Percentiles rank a stretch among this genome's conserved stretches.
These are phyloP conservation scores for Sistotremastrum suecicum DNA, from an alignment of 768 basidiomycete species.

Conservation along the genomic window DNA sequence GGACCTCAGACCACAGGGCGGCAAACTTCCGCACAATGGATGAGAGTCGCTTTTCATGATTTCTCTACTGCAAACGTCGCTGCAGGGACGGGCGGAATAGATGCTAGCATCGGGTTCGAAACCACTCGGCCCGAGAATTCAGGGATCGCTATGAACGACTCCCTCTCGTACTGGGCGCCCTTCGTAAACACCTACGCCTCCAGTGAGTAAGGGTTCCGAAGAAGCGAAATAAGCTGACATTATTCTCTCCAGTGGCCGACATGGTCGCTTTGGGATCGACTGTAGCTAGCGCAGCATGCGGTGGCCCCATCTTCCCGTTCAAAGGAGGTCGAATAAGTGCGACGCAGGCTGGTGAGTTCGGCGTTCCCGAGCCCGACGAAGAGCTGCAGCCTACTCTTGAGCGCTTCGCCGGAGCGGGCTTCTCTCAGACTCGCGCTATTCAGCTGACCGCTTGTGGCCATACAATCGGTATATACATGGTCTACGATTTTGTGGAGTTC, in stretches of 20 bases:
- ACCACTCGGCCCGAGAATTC: slow-evolving; percentile 29
- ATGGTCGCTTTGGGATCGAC: slow-evolving; percentile 26
- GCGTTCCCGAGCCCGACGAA: slow-evolving; percentile 26
- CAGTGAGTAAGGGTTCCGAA: slow-evolving; percentile 17
- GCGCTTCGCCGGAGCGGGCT: slow-evolving; percentile 29
- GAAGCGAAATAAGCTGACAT: background rate
- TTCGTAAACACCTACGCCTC: slow-evolving; percentile 31
- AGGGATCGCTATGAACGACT: slow-evolving; percentile 30
- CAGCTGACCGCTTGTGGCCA: slow-evolving; percentile 37
- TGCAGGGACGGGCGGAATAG: slow-evolving; percentile 35
- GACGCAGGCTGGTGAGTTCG: slow-evolving; percentile 20
- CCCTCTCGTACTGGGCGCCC: slow-evolving; percentile 25
- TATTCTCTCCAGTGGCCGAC: slow-evolving; percentile 24
- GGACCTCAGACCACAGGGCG: no score
- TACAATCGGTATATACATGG: slow-evolving; percentile 21
- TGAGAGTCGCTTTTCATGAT: slow-evolving; percentile 29
- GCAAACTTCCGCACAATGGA: no score
- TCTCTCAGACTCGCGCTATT: slow-evolving; percentile 33
- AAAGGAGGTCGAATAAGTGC: slow-evolving; percentile 30
- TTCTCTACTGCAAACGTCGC: slow-evolving; percentile 31
- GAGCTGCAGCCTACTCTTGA: slow-evolving; percentile 20
- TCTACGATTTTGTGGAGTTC: background rate
- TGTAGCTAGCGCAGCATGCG: slow-evolving; percentile 26
- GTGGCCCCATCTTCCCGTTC: slow-evolving; percentile 30
- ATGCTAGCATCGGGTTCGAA: slow-evolving; percentile 36